phyloP scores from a whole-genome alignment of 805 yeast species.

The Candida michaelii region DNA sequence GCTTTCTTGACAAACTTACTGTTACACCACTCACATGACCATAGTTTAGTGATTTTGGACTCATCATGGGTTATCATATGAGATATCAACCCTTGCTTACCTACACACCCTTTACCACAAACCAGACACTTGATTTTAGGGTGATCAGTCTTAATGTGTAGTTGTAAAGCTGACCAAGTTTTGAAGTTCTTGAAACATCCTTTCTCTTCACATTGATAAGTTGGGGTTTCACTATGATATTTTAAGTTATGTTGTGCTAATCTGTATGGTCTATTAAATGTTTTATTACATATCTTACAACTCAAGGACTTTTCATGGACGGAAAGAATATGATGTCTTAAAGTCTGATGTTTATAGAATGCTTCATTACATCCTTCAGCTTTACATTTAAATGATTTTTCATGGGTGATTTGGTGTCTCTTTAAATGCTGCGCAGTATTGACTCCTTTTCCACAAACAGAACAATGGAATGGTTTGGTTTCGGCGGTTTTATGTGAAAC shows the following conservation, averaged over 20 bases:
- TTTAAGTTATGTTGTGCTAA: constrained; percentile 65
- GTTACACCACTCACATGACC: constrained; percentile 65
- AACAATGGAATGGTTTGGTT: constrained; percentile 71
- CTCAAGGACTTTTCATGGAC: constrained; percentile 58
- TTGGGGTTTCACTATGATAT: constrained; percentile 57
- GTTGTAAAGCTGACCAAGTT: constrained; percentile 71
- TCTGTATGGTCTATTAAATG: constrained; percentile 62
- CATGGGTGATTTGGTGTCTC: constrained; percentile 83
- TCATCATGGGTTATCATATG: constrained; percentile 73
- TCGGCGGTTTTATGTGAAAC: constrained; percentile 55
- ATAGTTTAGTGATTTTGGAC: constrained; percentile 48
- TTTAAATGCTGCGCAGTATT: constrained; percentile 76
- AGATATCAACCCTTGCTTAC: constrained; percentile 63
- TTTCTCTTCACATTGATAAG: constrained; percentile 60
- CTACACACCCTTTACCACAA: constrained; percentile 74
- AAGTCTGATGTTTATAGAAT: constrained; percentile 73
- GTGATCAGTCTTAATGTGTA: constrained; percentile 71
- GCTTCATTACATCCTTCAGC: constrained; percentile 62
- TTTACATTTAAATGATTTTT: constrained; percentile 58
- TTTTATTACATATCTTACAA: constrained; percentile 64
- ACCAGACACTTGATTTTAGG: constrained; percentile 62
- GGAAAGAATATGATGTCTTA: constrained; percentile 67
- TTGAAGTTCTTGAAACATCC: constrained; percentile 62
- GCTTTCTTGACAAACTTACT: constrained; percentile 54
- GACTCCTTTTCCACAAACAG: constrained; percentile 78